A percentile compares a stretch with the other conserved stretches of the same genome.
phyloP scores from a whole-genome alignment of 345 rosid genomes.

The Atalantia buxifolia region DNA sequence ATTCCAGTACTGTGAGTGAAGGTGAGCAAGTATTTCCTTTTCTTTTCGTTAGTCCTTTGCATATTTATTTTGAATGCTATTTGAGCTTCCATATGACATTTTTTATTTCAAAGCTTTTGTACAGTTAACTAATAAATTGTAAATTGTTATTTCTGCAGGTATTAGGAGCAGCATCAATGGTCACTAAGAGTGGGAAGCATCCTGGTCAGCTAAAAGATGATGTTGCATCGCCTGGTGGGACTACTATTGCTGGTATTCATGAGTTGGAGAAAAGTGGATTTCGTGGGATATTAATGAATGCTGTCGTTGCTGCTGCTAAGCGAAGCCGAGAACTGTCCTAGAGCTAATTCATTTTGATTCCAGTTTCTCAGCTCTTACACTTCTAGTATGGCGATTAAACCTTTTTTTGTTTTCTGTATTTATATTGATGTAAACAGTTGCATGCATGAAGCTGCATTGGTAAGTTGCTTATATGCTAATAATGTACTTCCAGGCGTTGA shows the following conservation, averaged over 20 bases:
- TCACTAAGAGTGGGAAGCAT: slow-evolving; percentile 51
- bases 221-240: slow-evolving; percentile 89
- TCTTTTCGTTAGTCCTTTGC: not conserved
- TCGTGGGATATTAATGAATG: slow-evolving; percentile 83
- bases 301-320: slow-evolving; percentile 80
- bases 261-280: slow-evolving; percentile 88
- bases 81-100: not conserved
- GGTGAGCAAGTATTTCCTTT: not conserved
- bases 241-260: slow-evolving; percentile 84
- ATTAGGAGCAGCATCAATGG: slow-evolving; percentile 87
- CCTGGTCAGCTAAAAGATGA: slow-evolving; percentile 91
- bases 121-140: too few relatives aligned
- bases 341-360: slow-evolving; percentile 24
- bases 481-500: too few relatives aligned
- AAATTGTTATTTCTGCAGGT: slow-evolving; percentile 43
- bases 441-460: not conserved
- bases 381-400: not conserved
- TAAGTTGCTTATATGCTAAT: too few relatives aligned
- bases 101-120: not conserved
- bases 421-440: too few relatives aligned
- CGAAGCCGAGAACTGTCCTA: slow-evolving; percentile 68
- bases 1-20: not conserved
- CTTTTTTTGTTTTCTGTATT: too few relatives aligned
- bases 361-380: not conserved
- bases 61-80: not conserved